These are phyloP conservation scores for Plasmodium falciparum DNA, from an alignment of 169 alveolate genomes.

Conservation along the genomic window DNA sequence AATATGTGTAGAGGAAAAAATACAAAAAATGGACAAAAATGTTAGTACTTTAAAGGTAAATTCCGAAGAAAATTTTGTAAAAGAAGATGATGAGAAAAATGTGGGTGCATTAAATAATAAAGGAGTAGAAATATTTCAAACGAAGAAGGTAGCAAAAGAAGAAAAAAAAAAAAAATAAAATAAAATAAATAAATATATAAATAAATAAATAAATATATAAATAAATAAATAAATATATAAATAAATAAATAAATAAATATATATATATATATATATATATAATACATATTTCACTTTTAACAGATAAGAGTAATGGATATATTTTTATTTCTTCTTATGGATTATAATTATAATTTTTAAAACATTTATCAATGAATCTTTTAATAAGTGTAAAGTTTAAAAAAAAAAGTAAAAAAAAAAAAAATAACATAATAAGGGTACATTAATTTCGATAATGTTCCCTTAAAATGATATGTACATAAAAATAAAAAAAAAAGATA, in stretches of 20 bases:
- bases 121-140: neutral
- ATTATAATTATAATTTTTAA: slow-evolving; percentile 32
- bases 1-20: slow-evolving; percentile 29
- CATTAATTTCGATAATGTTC: slow-evolving; percentile 70
- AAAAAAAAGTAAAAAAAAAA: neutral
- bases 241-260: neutral
- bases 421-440: neutral
- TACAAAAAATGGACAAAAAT: neutral
- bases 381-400: neutral
- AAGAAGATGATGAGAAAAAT: neutral
- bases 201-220: neutral
- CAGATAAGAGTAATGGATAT: slow-evolving; percentile 44
- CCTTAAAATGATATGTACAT: neutral
- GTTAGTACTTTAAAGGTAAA: neutral
- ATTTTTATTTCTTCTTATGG: slow-evolving; percentile 31
- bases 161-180: neutral
- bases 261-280: slow-evolving; percentile 2
- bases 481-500: neutral
- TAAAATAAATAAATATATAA: too few relatives aligned
- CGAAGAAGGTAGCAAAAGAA: slow-evolving; percentile 38
- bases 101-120: neutral
- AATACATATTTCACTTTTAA: neutral
- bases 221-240: neutral
- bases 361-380: slow-evolving; percentile 1
- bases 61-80: slow-evolving; percentile 1